Evolutionary conservation across 805 yeast species (phyloP), one percentile per base, ranked within the genome.

Genomic region (Jamesozyma gamospora): DNA sequence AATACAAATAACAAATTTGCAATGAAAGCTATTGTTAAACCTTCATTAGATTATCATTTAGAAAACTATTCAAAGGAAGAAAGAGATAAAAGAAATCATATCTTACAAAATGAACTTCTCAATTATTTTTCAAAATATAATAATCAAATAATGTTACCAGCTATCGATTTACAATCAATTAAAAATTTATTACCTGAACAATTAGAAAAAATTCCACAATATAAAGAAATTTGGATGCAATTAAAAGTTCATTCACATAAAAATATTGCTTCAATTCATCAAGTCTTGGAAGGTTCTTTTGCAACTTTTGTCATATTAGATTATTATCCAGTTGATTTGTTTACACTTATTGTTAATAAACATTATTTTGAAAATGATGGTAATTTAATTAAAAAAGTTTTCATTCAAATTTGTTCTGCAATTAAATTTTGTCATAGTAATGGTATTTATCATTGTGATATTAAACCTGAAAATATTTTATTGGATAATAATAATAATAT

Each of bases 401-500:
- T 80, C 51, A 53, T 72, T 31, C 97, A 92, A 62, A 71, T 92
- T 58, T 67, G 90, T 34, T 83, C 88, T 44, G 95, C 90, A 6
- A 71, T 88, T 39, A 74, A 76, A 46, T 82, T 80, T 63, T 83
- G 94, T 54, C 97, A 90, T 60, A 70, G 80, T 2, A 75, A 74
- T 47, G 82, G 84, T n/a, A 77, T 90, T 27, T 90, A 80, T 58
- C 97, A 88, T 56, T 83, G 96, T 56, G 97, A 88, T 61, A 75
- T 88, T 49, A 92, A 92, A 65, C 98, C 98, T 6, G 97, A 92
- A 60, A 92, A 92, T 65, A 72, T 92, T 40, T 67, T 92, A 51
- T 77, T 88, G 62, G 53, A 68, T 72, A 51, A 85, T 77, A 41
- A 59, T 70, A 40, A 70, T 64, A 41, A 65, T 80, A 44, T 72